These are phyloP conservation scores for Pseudogymnoascus pannorum DNA, from an alignment of 2,329 filamentous ascomycete genomes.

Conservation along the genomic window DNA sequence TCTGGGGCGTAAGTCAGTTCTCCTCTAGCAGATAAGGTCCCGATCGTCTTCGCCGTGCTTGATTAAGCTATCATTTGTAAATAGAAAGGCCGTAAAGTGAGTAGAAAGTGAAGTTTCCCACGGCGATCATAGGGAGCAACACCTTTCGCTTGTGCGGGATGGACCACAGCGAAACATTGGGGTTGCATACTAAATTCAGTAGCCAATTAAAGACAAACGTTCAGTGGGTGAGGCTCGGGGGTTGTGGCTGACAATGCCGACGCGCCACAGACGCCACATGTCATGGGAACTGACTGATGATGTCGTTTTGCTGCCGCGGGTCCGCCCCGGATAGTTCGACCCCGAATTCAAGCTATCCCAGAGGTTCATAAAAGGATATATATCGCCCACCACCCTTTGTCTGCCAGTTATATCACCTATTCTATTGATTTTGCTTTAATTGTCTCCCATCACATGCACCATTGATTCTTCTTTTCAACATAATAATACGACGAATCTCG, in stretches of 20 bases:
- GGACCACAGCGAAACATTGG: constrained; percentile 6
- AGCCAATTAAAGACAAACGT: not conserved
- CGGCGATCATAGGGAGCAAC: constrained; percentile 5
- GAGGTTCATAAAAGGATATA: not conserved
- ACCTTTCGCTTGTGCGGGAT: constrained; percentile 7
- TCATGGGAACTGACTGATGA: not conserved
- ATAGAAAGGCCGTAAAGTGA: not conserved
- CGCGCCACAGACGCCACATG: constrained; percentile 3
- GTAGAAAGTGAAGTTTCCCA: not conserved
- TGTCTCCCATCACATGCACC: not conserved
- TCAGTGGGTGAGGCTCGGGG: not conserved
- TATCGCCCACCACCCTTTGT: not conserved
- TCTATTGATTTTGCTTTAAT: not conserved
- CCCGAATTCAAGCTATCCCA: not conserved
- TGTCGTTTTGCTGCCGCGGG: constrained; percentile 1
- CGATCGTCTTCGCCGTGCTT: not conserved
- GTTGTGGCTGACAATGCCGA: constrained; percentile 5
- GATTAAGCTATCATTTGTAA: constrained; percentile 5
- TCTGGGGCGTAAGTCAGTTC: constrained; percentile 8
- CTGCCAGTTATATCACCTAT: not conserved
- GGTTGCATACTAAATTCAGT: constrained; percentile 6
- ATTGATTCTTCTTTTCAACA: not conserved
- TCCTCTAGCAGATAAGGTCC: constrained; percentile 8
- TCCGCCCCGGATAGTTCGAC: not conserved
- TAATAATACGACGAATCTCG: not conserved